Conservation (phyloP, 2,329 filamentous ascomycete species). For the Dactylellina parvicollis region DNA sequence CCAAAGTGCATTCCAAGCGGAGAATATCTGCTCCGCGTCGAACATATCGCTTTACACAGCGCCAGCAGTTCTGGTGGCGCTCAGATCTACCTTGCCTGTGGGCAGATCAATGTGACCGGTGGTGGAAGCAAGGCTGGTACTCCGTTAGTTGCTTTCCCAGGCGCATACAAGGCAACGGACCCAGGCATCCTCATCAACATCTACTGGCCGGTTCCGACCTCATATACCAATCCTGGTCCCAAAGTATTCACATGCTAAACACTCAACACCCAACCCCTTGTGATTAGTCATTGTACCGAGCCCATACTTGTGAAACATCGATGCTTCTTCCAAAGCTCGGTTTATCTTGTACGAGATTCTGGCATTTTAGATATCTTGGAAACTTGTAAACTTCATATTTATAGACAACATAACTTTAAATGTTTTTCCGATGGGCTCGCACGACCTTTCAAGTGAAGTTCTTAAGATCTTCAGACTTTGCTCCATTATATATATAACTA, state of each 20-base stretch:
- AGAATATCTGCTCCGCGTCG: constrained; percentile 64
- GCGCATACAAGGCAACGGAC: constrained; percentile 59
- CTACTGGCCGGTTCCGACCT: constrained; percentile 56
- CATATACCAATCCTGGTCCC: constrained; percentile 63
- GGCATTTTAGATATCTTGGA: too few relatives aligned
- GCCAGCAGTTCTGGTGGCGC: constrained; percentile 60
- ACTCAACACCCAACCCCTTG: neutral
- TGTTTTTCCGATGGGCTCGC: too few relatives aligned
- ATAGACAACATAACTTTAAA: too few relatives aligned
- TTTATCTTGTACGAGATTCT: too few relatives aligned
- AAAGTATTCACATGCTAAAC: constrained; percentile 57
- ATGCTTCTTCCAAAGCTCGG: too few relatives aligned
- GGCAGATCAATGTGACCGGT: constrained; percentile 63
- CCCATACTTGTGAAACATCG: too few relatives aligned
- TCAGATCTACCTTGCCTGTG: constrained; percentile 65
- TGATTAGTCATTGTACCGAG: too few relatives aligned
- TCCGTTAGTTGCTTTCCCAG: constrained; percentile 63
- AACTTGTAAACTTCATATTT: too few relatives aligned
- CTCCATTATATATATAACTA: too few relatives aligned
- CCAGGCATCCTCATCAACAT: constrained; percentile 57
- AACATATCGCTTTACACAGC: constrained; percentile 65
- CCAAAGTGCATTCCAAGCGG: constrained; percentile 62
- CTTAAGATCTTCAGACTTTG: too few relatives aligned
- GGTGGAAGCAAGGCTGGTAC: constrained; percentile 61
- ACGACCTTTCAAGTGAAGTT: too few relatives aligned